These are phyloP conservation scores for Tulasnella sp. DNA, from an alignment of 768 basidiomycete genomes.

Conservation along the genomic window DNA sequence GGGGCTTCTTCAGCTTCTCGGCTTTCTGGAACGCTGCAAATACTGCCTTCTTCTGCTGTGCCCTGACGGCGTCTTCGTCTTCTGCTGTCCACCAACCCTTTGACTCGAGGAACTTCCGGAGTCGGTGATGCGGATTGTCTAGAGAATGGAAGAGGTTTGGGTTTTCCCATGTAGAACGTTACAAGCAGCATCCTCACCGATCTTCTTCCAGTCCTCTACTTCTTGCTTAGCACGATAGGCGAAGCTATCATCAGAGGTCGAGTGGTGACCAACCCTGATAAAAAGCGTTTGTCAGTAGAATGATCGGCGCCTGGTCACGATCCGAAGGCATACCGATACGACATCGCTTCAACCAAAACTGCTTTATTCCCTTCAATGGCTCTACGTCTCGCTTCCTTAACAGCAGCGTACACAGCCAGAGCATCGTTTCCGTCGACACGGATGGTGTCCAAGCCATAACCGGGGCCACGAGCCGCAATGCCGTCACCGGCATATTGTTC, in stretches of 20 bases:
- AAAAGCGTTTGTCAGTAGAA: neutral
- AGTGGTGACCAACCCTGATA: constrained; percentile 83
- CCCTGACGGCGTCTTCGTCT: constrained; percentile 69
- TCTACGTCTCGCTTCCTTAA: constrained; percentile 64
- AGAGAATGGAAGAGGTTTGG: neutral
- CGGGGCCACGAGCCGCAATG: constrained; percentile 86
- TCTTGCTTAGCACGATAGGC: constrained; percentile 87
- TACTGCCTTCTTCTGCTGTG: constrained; percentile 65
- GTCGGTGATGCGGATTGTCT: constrained; percentile 82
- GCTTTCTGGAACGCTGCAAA: constrained; percentile 74
- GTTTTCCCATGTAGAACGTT: constrained; percentile 24
- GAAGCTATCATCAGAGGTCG: constrained; percentile 92
- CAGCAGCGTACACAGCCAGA: constrained; percentile 72
- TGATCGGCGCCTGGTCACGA: constrained; percentile 12
- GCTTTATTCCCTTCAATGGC: constrained; percentile 77
- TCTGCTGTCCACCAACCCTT: constrained; percentile 78
- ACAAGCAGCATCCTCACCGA: constrained; percentile 40
- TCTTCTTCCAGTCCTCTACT: constrained; percentile 85
- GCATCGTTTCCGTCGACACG: constrained; percentile 93
- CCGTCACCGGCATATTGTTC: constrained; percentile 94
- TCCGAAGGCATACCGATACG: constrained; percentile 58
- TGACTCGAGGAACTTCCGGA: constrained; percentile 80
- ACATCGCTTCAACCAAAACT: constrained; percentile 86
- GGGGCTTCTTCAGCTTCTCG: constrained; percentile 62
- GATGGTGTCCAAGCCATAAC: constrained; percentile 86